These are phyloP conservation scores for Fonticula alba DNA, from an alignment of 78 protist species.

Conservation along the genomic window DNA sequence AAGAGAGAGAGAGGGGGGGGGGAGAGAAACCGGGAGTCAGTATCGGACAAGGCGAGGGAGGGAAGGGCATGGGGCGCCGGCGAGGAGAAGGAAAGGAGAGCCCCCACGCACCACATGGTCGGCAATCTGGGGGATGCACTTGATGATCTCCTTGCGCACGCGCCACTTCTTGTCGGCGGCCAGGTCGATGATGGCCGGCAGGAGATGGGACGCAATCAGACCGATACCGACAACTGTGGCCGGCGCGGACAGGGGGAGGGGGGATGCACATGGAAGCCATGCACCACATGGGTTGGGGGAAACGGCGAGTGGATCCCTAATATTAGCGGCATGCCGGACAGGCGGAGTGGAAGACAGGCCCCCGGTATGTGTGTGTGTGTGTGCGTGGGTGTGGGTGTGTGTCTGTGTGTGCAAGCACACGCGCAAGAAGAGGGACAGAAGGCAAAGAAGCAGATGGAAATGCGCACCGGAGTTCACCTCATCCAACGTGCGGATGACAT, in stretches of 20 bases:
- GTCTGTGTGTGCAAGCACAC: neutral
- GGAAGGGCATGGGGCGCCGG: neutral
- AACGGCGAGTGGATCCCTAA: too few relatives aligned
- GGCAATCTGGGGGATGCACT: slow-evolving; percentile 69
- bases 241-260: too few relatives aligned
- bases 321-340: too few relatives aligned
- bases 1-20: neutral
- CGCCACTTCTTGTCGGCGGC: slow-evolving; percentile 88
- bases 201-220: slow-evolving; percentile 43
- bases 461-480: slow-evolving; percentile 22
- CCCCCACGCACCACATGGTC: slow-evolving; percentile 12
- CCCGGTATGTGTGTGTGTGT: slow-evolving; percentile 4
- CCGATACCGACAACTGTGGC: slow-evolving; percentile 57
- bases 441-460: too few relatives aligned
- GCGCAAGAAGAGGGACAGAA: neutral
- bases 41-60: too few relatives aligned
- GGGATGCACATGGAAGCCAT: too few relatives aligned
- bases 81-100: too few relatives aligned
- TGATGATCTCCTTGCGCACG: slow-evolving; percentile 75
- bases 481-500: slow-evolving; percentile 61
- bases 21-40: neutral
- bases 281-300: too few relatives aligned
- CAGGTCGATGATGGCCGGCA: slow-evolving; percentile 80
- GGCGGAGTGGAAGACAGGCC: too few relatives aligned
- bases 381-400: neutral